These are phyloP conservation scores for Dictyophora rubrovolvata DNA, from an alignment of 768 basidiomycete genomes.

Conservation along the genomic window DNA sequence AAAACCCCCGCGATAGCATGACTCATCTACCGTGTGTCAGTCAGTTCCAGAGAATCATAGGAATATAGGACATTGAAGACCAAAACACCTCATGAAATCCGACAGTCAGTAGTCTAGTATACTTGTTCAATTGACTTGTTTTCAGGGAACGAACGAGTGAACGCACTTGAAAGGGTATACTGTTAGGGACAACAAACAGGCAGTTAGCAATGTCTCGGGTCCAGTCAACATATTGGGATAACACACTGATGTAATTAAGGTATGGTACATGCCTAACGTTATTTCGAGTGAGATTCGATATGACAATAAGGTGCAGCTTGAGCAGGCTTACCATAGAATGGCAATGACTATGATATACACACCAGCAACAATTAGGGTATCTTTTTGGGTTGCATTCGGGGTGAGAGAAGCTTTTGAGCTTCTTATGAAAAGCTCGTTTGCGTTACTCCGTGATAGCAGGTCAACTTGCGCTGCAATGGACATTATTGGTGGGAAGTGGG, in stretches of 20 bases:
- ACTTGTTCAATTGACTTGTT: conserved; percentile 1
- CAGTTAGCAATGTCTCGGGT: not conserved
- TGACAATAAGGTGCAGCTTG: conserved; percentile 14
- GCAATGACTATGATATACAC: conserved; percentile 64
- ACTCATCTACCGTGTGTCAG: conserved; percentile 55
- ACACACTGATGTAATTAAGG: conserved; percentile 64
- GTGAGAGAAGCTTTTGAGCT: conserved; percentile 26
- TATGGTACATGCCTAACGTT: conserved; percentile 62
- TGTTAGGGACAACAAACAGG: conserved; percentile 23
- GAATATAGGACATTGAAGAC: conserved; percentile 7
- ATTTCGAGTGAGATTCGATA: conserved; percentile 8
- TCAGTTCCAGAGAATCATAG: not conserved
- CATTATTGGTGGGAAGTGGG: not conserved
- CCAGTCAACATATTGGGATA: not conserved
- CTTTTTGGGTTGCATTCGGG: conserved; percentile 63
- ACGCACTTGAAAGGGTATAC: conserved; percentile 89
- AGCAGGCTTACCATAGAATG: conserved; percentile 54
- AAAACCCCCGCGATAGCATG: conserved; percentile 73
- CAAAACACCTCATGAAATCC: conserved; percentile 88
- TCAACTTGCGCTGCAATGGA: not conserved
- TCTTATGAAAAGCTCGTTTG: conserved; percentile 2
- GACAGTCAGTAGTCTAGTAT: conserved; percentile 64
- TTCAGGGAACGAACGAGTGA: not conserved
- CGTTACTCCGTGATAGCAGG: not conserved
- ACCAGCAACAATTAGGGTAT: conserved; percentile 72